These are phyloP conservation scores for Galerina marginata DNA, from an alignment of 768 basidiomycete genomes.

Conservation along the genomic window DNA sequence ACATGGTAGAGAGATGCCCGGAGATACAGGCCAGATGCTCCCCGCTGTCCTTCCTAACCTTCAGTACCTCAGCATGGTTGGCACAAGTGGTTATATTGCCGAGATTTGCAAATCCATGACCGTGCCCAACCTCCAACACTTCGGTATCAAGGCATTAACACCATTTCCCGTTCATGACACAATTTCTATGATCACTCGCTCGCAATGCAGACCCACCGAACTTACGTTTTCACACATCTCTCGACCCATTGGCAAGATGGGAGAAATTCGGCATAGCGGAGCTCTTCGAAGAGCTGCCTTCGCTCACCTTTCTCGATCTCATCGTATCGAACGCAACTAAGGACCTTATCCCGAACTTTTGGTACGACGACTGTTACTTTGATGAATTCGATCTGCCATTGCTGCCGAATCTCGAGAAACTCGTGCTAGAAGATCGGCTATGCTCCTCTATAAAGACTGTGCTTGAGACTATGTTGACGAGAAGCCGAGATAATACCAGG, in stretches of 20 bases:
- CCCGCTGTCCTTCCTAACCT: conserved; percentile 26
- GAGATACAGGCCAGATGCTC: conserved; percentile 28
- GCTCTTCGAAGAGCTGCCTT: conserved; percentile 21
- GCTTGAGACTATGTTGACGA: too few relatives aligned
- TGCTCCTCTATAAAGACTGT: too few relatives aligned
- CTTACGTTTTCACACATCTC: conserved; percentile 21
- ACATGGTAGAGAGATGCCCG: not conserved
- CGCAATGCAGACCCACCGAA: conserved; percentile 18
- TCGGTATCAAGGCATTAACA: conserved; percentile 22
- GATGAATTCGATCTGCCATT: too few relatives aligned
- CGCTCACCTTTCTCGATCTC: conserved; percentile 22
- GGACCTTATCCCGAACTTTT: too few relatives aligned
- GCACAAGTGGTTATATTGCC: conserved; percentile 29
- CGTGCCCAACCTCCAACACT: conserved; percentile 22
- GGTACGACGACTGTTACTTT: too few relatives aligned
- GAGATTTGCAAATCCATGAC: conserved; percentile 28
- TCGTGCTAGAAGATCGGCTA: too few relatives aligned
- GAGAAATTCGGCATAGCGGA: conserved; percentile 23
- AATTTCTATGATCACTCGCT: conserved; percentile 21
- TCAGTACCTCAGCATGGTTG: conserved; percentile 19
- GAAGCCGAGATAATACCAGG: too few relatives aligned
- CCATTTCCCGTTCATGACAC: conserved; percentile 20
- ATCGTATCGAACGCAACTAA: conserved; percentile 11
- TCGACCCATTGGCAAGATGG: conserved; percentile 20
- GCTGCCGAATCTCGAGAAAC: too few relatives aligned